These are phyloP conservation scores for Beauveria australis DNA, from an alignment of 2,329 filamentous ascomycete species.

Conservation along the genomic window DNA sequence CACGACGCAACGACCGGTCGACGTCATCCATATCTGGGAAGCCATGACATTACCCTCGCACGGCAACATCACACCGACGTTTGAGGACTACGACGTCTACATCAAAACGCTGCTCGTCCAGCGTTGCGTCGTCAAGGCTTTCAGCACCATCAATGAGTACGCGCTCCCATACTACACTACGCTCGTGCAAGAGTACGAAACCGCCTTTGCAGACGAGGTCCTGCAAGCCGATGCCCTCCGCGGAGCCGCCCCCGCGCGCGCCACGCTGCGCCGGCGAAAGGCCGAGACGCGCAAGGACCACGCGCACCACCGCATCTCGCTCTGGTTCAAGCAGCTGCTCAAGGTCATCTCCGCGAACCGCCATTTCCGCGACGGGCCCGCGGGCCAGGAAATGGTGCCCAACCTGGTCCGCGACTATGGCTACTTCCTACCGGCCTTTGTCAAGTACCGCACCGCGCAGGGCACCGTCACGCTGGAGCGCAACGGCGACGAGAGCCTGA, in stretches of 20 bases:
- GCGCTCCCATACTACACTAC: conserved; percentile 30
- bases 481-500: conserved; percentile 16
- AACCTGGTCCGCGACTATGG: conserved; percentile 25
- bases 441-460: conserved; percentile 26
- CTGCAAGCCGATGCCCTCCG: conserved; percentile 20
- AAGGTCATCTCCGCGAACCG: conserved; percentile 17
- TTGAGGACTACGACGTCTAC: conserved; percentile 45
- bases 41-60: conserved; percentile 48
- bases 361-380: conserved; percentile 16
- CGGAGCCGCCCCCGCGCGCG: background rate
- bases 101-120: conserved; percentile 30
- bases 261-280: conserved; percentile 19
- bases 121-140: conserved; percentile 21
- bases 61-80: conserved; percentile 46
- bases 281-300: conserved; percentile 26
- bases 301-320: conserved; percentile 22
- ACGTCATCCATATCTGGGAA: conserved; percentile 47
- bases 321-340: conserved; percentile 21
- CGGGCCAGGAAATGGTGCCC: conserved; percentile 20
- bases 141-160: conserved; percentile 30
- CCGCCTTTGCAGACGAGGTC: conserved; percentile 25
- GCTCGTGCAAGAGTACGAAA: conserved; percentile 19
- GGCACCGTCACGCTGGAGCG: conserved; percentile 20
- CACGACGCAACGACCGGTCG: conserved; percentile 28
- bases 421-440: conserved; percentile 23